These are phyloP conservation scores for Odontarrhena argentea DNA, from an alignment of 345 rosid species.

Conservation along the genomic window DNA sequence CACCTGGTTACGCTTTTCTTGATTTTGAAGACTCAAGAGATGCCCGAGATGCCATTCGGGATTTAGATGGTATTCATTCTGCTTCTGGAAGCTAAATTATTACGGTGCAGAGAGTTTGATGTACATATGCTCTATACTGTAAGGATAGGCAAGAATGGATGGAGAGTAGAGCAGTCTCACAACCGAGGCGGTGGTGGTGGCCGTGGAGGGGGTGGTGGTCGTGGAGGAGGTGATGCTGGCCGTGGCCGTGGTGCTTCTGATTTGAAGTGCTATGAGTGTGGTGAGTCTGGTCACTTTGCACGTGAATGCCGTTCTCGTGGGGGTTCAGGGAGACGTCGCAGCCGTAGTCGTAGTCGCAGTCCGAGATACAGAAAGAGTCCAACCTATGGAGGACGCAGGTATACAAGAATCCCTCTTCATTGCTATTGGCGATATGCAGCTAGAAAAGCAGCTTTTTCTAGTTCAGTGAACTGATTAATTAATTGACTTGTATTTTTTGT, in stretches of 20 bases:
- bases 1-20: constrained; percentile 86
- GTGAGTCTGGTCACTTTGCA: constrained; percentile 92
- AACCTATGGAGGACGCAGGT: constrained; percentile 66
- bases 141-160: constrained; percentile 69
- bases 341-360: constrained; percentile 75
- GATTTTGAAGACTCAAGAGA: constrained; percentile 85
- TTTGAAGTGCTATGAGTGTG: constrained; percentile 89
- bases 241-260: constrained; percentile 83
- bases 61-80: constrained; percentile 57
- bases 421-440: too few species aligned
- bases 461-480: not conserved
- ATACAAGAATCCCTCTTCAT: too few species aligned
- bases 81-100: too few species aligned
- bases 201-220: constrained; percentile 52
- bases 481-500: not conserved
- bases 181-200: constrained; percentile 75
- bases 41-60: constrained; percentile 83
- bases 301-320: constrained; percentile 81
- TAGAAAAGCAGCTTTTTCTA: too few species aligned
- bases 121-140: not conserved
- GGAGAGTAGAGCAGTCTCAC: constrained; percentile 92
- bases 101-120: not conserved
- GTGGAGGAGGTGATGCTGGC: constrained; percentile 50
- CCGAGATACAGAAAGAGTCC: constrained; percentile 87
- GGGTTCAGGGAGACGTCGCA: constrained; percentile 56